Evolutionary conservation across 2,329 filamentous ascomycete species (phyloP), one percentile per base, ranked within the genome.

Genomic region (Paraphoma chrysanthemicola): DNA sequence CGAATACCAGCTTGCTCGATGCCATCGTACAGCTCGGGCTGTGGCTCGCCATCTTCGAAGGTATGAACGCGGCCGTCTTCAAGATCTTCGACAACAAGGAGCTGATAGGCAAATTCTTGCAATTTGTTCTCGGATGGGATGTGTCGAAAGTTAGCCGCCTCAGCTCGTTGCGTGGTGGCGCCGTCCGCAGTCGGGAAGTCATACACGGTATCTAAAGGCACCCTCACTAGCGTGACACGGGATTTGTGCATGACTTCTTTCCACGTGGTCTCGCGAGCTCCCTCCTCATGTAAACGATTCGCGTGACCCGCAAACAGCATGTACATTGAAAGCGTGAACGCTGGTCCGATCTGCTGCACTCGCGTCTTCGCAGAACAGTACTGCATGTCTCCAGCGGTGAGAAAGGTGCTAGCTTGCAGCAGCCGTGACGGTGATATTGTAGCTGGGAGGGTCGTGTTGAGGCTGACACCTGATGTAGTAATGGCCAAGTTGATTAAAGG

Each of bases 241-340:
- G 93, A 91, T 75, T 98, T 99, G 79, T 98, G 93, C 58, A 97
- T 89, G 41, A 96, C 93, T 74, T 99, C 94, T 73, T 98, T 95
- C 95, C 95, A 98, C 0, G 93, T 90, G 0, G 92, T 81, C 78
- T 88, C 77, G 78, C 90, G 72, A 63, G 88, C 66, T 67, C 85
- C 78, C 73, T 86, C 77, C 77, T 87, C 77, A 16, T 84, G 81
- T 2, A 82, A 79, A 39, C 85, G 78, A 43, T 81, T 80, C 3
- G 88, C 81, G 75, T 98, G 93, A 1, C 92, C 90, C 2, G 89
- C 83, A 69, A 98, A 99, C 0, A 98, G 84, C 93, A 98, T 97
- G 76, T 98, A 99, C 64, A 98, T 80, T 0, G 93, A 96, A 7
- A 98, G 77, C 0, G 86, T 90, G 69, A 97, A 98, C 0, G 88